Evolutionary conservation across 192 early-diverging fungal genomes (phyloP).

Genomic region (Mortierella antarctica): DNA sequence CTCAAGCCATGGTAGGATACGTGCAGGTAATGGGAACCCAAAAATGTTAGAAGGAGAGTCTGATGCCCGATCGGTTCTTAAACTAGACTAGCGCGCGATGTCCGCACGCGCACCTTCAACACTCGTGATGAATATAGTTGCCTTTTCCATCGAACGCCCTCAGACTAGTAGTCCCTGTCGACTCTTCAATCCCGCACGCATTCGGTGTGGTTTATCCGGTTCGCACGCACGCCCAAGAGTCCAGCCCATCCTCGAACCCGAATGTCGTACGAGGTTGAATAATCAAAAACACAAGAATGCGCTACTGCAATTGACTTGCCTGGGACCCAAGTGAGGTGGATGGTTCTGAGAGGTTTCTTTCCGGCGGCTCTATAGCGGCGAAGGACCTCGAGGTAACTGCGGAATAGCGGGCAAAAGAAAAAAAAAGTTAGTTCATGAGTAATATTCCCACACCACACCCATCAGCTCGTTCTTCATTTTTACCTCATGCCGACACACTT

Average conservation of each 20-base stretch:
- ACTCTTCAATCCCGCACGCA: too few species aligned
- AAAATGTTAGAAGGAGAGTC: background rate
- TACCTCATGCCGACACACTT: constrained; percentile 84
- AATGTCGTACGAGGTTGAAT: background rate
- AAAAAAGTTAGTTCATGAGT: background rate
- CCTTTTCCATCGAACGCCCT: background rate
- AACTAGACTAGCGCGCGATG: background rate
- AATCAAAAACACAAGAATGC: constrained; percentile 9
- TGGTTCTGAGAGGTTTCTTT: constrained; percentile 68
- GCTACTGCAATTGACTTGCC: constrained; percentile 41
- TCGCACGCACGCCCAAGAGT: too few species aligned
- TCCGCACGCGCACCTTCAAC: background rate
- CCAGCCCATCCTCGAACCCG: background rate
- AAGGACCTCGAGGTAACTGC: constrained; percentile 85
- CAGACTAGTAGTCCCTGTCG: background rate
- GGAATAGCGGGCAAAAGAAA: background rate
- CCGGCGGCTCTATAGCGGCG: constrained; percentile 67
- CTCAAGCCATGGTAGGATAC: too few species aligned
- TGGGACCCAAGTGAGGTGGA: constrained; percentile 84
- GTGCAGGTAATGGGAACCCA: background rate
- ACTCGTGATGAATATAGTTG: background rate
- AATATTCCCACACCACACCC: background rate
- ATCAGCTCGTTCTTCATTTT: background rate
- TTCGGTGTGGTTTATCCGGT: too few species aligned
- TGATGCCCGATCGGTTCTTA: background rate